These are phyloP conservation scores for Cichorium intybus DNA, from an alignment of 140 eudicot genomes.

Conservation along the genomic window DNA sequence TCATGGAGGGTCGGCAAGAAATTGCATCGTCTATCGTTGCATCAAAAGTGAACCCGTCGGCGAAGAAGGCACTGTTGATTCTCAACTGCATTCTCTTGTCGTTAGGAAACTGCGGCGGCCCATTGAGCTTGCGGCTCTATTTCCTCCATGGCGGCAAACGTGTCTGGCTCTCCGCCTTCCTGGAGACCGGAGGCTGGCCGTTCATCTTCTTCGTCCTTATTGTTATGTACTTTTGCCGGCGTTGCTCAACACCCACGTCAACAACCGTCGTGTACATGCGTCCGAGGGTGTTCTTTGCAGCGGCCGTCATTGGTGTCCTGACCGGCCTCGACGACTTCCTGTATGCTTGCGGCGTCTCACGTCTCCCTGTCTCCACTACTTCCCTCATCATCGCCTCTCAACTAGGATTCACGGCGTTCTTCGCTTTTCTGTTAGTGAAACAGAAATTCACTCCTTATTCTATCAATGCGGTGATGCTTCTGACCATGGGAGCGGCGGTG, in stretches of 20 bases:
- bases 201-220: conserved; percentile 32
- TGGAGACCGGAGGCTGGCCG: conserved; percentile 56
- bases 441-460: conserved; percentile 35
- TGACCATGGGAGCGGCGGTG: conserved; percentile 38
- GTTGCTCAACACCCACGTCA: background rate
- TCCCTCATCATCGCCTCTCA: conserved; percentile 45
- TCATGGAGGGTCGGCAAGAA: background rate
- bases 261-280: conserved; percentile 21
- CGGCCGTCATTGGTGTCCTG: conserved; percentile 32
- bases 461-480: conserved; percentile 40
- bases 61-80: conserved; percentile 34
- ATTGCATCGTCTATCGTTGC: background rate
- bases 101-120: conserved; percentile 60
- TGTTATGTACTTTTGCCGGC: conserved; percentile 30
- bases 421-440: conserved; percentile 37
- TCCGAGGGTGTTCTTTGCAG: conserved; percentile 24
- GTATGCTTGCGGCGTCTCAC: conserved; percentile 33
- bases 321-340: conserved; percentile 34
- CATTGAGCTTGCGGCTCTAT: conserved; percentile 41
- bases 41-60: conserved; percentile 27
- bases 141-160: conserved; percentile 53
- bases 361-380: conserved; percentile 48
- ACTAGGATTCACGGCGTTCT: conserved; percentile 46
- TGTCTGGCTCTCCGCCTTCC: conserved; percentile 45
- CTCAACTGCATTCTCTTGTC: conserved; percentile 31